phyloP scores from a whole-genome alignment of 225 moss, liverwort and hornwort genomes.

The Thuidium tamariscinum region DNA sequence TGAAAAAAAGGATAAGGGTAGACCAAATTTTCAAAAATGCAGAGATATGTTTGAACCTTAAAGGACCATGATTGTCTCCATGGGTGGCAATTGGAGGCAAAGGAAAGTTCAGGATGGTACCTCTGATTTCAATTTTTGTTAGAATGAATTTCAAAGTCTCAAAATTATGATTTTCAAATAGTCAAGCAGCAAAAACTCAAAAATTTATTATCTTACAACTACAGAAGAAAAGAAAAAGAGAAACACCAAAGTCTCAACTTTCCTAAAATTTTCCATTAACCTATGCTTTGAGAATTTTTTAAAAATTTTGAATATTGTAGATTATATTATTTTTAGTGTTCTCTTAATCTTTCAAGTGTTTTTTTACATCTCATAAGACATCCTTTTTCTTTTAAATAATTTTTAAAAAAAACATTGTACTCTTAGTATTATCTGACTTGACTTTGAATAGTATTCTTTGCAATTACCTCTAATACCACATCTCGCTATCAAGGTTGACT shows the following conservation, averaged over 20 bases:
- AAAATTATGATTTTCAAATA: neutral
- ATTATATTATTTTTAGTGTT: no score
- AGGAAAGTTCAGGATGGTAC: rapidly evolving
- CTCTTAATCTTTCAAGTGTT: no score
- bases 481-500: rapidly evolving
- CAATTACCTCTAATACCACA: neutral
- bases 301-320: no score
- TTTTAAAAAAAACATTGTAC: no score
- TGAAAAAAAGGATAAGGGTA: no score
- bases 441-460: neutral
- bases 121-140: neutral
- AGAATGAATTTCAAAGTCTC: neutral
- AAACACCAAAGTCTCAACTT: no score
- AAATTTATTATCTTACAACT: neutral
- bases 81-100: no score
- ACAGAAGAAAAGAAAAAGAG: no score
- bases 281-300: no score
- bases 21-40: neutral
- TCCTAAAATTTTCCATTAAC: no score
- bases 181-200: neutral
- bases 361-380: neutral
- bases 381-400: neutral
- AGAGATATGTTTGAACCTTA: neutral
- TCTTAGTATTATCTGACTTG: neutral
- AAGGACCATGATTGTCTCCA: rapidly evolving